phyloP scores from a whole-genome alignment of 1,139 yeast species.

The Neolecta irregularis region DNA sequence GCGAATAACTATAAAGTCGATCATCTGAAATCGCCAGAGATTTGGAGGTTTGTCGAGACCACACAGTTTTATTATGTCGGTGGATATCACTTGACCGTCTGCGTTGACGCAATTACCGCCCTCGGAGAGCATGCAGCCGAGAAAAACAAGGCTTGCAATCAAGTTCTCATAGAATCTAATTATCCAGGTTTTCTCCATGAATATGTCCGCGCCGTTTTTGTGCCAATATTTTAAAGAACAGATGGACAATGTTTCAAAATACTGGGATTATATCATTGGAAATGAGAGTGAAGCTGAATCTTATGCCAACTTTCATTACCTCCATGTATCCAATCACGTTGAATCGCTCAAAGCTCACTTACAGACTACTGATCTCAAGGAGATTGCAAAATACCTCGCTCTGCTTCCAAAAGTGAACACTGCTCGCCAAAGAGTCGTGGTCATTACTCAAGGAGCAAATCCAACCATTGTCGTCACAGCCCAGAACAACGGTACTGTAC shows the following conservation, averaged over 20 bases:
- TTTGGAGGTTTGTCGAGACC: slow-evolving; percentile 72
- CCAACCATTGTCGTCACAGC: slow-evolving; percentile 48
- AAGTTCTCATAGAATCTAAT: background rate
- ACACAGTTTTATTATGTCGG: slow-evolving; percentile 84
- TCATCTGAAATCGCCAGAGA: slow-evolving; percentile 77
- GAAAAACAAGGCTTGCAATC: slow-evolving; percentile 37
- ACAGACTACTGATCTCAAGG: slow-evolving; percentile 46
- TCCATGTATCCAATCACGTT: slow-evolving; percentile 9
- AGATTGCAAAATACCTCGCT: slow-evolving; percentile 72
- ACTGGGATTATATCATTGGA: slow-evolving; percentile 83
- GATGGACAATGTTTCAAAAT: slow-evolving; percentile 62
- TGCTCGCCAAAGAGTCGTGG: slow-evolving; percentile 52
- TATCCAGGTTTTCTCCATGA: slow-evolving; percentile 49
- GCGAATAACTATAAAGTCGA: slow-evolving; percentile 90
- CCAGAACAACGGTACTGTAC: slow-evolving; percentile 25
- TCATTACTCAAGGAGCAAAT: slow-evolving; percentile 83
- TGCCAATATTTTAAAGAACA: slow-evolving; percentile 91
- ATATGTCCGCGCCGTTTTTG: slow-evolving; percentile 93
- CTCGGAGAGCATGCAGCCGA: slow-evolving; percentile 86
- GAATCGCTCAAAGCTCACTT: slow-evolving; percentile 19
- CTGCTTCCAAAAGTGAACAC: slow-evolving; percentile 61
- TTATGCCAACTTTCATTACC: slow-evolving; percentile 69
- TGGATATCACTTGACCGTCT: slow-evolving; percentile 95
- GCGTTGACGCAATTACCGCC: slow-evolving; percentile 81
- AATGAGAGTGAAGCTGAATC: slow-evolving; percentile 96